phyloP scores from a whole-genome alignment of 305 asterid genomes.

The Fraxinus albicans region DNA sequence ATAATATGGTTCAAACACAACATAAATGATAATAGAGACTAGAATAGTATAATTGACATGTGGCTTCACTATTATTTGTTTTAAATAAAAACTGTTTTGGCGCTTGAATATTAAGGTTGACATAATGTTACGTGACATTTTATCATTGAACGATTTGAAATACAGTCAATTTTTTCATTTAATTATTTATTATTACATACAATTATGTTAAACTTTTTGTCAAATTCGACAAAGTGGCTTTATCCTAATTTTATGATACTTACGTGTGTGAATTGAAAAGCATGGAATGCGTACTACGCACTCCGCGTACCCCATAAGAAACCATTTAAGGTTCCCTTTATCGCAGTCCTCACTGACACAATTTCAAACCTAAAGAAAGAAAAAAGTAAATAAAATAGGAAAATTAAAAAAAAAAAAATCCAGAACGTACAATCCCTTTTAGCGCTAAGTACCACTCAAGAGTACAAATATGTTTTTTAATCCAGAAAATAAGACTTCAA shows the following conservation, averaged over 20 bases:
- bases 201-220: neutral
- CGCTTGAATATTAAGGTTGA: neutral
- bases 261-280: constrained; percentile 31
- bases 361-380: constrained; percentile 5
- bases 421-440: constrained; percentile 20
- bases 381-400: neutral
- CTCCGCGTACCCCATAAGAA: constrained; percentile 56
- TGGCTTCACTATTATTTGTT: neutral
- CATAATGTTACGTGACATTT: neutral
- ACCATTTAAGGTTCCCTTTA: neutral
- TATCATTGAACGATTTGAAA: too few relatives aligned
- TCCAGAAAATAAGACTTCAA: neutral
- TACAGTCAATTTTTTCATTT: too few relatives aligned
- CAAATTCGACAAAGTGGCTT: neutral
- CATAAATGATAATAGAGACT: neutral
- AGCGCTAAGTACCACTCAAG: constrained; percentile 14
- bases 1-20: too few relatives aligned
- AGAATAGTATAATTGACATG: neutral
- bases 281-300: constrained; percentile 45
- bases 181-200: too few relatives aligned
- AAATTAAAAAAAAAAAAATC: neutral
- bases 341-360: constrained; percentile 3
- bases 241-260: constrained; percentile 18
- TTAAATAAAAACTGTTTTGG: neutral
- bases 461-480: neutral